Evolutionary conservation across 768 basidiomycete genomes (phyloP).

Genomic region (Russula virescens): DNA sequence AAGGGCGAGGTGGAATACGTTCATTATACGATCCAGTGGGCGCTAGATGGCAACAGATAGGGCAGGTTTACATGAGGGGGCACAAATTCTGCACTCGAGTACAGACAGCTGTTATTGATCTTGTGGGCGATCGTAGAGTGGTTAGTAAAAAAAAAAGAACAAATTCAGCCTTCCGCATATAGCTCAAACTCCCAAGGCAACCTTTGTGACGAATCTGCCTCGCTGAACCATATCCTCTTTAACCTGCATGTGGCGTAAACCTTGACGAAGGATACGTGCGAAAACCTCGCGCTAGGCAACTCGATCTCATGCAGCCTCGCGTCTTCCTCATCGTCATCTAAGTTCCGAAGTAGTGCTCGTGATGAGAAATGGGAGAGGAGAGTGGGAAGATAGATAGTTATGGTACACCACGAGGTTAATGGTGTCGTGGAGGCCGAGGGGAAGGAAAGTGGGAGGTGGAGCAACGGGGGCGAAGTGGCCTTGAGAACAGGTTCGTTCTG

Average conservation of each 20-base stretch:
- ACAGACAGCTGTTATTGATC: not conserved
- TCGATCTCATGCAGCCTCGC: constrained; percentile 24
- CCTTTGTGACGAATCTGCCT: constrained; percentile 41
- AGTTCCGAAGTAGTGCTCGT: constrained; percentile 31
- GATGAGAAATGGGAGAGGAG: constrained; percentile 60
- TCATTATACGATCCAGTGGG: constrained; percentile 72
- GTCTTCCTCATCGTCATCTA: constrained; percentile 24
- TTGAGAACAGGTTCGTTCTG: constrained; percentile 55
- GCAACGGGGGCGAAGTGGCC: constrained; percentile 44
- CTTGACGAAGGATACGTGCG: constrained; percentile 66
- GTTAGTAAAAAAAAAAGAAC: not conserved
- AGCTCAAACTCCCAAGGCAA: constrained; percentile 75
- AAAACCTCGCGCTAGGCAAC: constrained; percentile 51
- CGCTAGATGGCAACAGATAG: constrained; percentile 1
- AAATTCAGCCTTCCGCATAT: constrained; percentile 34
- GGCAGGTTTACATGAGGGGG: constrained; percentile 13
- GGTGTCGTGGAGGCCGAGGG: constrained; percentile 48
- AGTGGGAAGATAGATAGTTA: constrained; percentile 54
- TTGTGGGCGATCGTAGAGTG: not conserved
- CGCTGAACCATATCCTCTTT: constrained; percentile 70
- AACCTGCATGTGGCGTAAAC: constrained; percentile 75
- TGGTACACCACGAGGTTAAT: constrained; percentile 65
- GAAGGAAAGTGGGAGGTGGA: constrained; percentile 68
- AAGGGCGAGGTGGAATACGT: constrained; percentile 59
- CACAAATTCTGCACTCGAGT: constrained; percentile 1